Conservation (phyloP, 2,329 filamentous ascomycete genomes). For the Talaromyces sp. region DNA sequence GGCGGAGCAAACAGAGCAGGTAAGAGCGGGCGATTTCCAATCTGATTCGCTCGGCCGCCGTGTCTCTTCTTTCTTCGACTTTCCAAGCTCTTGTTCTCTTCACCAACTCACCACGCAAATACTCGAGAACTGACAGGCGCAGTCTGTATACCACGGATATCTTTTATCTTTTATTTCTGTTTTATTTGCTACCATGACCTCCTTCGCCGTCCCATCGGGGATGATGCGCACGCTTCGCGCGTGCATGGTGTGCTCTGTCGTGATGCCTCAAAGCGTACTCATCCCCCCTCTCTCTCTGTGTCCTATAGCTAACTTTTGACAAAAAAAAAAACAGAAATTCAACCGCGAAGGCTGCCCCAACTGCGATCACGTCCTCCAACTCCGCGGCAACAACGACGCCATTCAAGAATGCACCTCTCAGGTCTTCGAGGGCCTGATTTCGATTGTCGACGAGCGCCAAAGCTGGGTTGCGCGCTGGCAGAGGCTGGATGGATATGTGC, state of each 20-base stretch:
- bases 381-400: conserved; percentile 69
- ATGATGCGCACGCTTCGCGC: conserved; percentile 85
- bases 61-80: not conserved
- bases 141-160: not conserved
- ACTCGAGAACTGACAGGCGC: not conserved
- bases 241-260: conserved; percentile 97
- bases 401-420: conserved; percentile 92
- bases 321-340: conserved; percentile 61
- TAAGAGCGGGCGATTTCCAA: not conserved
- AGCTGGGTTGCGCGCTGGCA: conserved; percentile 99
- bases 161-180: not conserved
- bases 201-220: conserved; percentile 64
- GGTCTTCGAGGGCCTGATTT: conserved; percentile 89
- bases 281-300: conserved; percentile 5
- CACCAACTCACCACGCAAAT: not conserved
- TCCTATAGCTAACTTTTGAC: not conserved
- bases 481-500: conserved; percentile 78
- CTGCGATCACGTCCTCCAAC: conserved; percentile 86
- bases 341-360: conserved; percentile 85
- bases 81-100: not conserved
- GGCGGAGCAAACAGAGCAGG: not conserved
- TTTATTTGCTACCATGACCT: conserved; percentile 23
- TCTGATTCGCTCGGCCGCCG: not conserved
- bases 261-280: conserved; percentile 70
- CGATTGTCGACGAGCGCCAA: conserved; percentile 70